phyloP scores from a whole-genome alignment of 108 stramenopile genomes.

The Cyclostephanos invisitatus region DNA sequence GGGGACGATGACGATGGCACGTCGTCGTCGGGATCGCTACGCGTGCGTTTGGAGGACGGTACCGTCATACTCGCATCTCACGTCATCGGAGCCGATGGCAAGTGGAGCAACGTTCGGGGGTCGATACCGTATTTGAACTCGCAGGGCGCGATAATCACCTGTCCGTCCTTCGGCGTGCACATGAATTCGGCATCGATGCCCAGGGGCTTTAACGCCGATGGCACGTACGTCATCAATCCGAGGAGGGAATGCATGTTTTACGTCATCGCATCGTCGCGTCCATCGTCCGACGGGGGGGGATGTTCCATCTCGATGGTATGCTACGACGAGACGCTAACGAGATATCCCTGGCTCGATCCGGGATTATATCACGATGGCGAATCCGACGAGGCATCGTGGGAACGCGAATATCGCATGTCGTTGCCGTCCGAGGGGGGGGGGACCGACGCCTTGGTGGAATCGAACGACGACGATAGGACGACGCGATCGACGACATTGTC shows the following conservation, averaged over 20 bases:
- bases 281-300: slow-evolving; percentile 10
- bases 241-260: slow-evolving; percentile 31
- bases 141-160: slow-evolving; percentile 7
- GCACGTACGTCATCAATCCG: slow-evolving; percentile 22
- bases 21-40: too few relatives aligned
- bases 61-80: slow-evolving; percentile 15
- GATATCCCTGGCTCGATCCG: slow-evolving; percentile 33
- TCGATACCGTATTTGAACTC: slow-evolving; percentile 10
- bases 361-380: slow-evolving; percentile 16
- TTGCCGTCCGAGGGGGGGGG: too few relatives aligned
- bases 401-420: too few relatives aligned
- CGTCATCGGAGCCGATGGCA: slow-evolving; percentile 32
- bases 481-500: neutral
- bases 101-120: slow-evolving; percentile 22
- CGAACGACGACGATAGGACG: too few relatives aligned
- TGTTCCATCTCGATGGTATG: slow-evolving; percentile 30
- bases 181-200: slow-evolving; percentile 13
- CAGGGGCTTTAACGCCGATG: slow-evolving; percentile 5
- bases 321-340: slow-evolving; percentile 22
- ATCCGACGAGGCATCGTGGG: slow-evolving; percentile 3
- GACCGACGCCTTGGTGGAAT: too few relatives aligned
- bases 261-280: slow-evolving; percentile 24
- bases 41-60: slow-evolving; percentile 22
- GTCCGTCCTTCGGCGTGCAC: slow-evolving; percentile 23
- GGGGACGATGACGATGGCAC: slow-evolving; percentile 4